These are phyloP conservation scores for Ceratocystis huliohia DNA, from an alignment of 2,329 filamentous ascomycete genomes.

Conservation along the genomic window DNA sequence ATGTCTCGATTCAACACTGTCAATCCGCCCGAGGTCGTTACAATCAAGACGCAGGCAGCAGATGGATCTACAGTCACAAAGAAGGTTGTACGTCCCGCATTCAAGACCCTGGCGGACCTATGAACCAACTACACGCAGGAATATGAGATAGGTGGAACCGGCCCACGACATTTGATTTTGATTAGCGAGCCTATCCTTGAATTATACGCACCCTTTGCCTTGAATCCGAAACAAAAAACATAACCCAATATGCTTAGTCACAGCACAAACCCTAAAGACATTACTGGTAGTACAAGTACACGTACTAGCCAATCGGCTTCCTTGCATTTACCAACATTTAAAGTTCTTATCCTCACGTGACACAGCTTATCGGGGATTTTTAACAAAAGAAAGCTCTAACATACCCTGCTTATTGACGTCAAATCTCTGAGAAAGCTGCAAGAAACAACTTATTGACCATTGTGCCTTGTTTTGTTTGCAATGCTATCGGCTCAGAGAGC, in stretches of 20 bases:
- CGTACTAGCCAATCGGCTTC: constrained; percentile 6
- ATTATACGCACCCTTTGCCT: not conserved
- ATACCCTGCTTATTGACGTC: not conserved
- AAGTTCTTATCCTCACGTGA: constrained; percentile 19
- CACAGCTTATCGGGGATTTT: constrained; percentile 3
- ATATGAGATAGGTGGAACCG: not conserved
- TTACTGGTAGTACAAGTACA: not conserved
- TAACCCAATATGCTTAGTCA: constrained; percentile 1
- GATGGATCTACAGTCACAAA: constrained; percentile 23
- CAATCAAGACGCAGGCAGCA: constrained; percentile 21
- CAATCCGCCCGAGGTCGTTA: constrained; percentile 26
- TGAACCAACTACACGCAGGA: constrained; percentile 25
- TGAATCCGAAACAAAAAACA: not conserved
- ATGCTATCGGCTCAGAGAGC: constrained; percentile 15
- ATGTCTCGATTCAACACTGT: constrained; percentile 46
- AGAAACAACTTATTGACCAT: not conserved
- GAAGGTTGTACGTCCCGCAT: constrained; percentile 30
- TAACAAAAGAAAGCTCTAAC: constrained; percentile 12
- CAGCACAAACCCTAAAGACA: not conserved
- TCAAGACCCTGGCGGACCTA: constrained; percentile 44
- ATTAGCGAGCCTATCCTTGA: constrained; percentile 9
- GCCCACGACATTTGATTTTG: not conserved
- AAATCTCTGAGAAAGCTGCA: not conserved
- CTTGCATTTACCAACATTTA: constrained; percentile 1
- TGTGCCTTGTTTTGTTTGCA: not conserved